Conservation (phyloP, 805 yeast genomes). For the Wickerhamiella occidentalis region DNA sequence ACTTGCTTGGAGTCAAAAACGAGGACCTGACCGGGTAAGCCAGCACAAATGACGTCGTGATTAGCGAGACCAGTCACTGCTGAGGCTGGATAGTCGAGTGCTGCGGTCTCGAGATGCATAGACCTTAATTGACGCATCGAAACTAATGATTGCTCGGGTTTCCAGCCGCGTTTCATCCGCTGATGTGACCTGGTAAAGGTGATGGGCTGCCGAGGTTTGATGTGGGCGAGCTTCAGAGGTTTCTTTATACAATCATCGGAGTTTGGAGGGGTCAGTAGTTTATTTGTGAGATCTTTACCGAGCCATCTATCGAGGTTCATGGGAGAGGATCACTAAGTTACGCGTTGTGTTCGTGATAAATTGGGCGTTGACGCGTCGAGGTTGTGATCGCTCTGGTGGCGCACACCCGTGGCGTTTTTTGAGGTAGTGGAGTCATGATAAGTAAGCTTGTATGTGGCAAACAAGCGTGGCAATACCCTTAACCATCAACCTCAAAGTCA, state of each 20-base stretch:
- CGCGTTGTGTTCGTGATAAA: not conserved
- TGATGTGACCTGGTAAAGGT: not conserved
- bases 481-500: not conserved
- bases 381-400: no score
- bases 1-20: not conserved
- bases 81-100: not conserved
- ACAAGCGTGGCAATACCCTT: no score
- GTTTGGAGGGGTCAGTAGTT: slow-evolving; percentile 2
- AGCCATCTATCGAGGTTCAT: slow-evolving; percentile 11
- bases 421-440: no score
- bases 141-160: not conserved
- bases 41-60: slow-evolving; percentile 2
- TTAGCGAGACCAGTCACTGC: not conserved
- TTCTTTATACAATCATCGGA: not conserved
- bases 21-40: slow-evolving; percentile 1
- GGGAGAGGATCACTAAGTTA: not conserved
- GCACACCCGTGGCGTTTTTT: no score
- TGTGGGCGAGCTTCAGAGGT: not conserved
- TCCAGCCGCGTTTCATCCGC: not conserved
- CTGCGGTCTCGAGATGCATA: not conserved
- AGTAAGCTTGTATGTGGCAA: no score
- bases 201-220: not conserved
- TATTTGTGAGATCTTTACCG: slow-evolving; percentile 9
- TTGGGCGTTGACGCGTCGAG: no score
- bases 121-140: not conserved